phyloP scores from a whole-genome alignment of 106 monocot species.

The Dendrobium huoshanense region DNA sequence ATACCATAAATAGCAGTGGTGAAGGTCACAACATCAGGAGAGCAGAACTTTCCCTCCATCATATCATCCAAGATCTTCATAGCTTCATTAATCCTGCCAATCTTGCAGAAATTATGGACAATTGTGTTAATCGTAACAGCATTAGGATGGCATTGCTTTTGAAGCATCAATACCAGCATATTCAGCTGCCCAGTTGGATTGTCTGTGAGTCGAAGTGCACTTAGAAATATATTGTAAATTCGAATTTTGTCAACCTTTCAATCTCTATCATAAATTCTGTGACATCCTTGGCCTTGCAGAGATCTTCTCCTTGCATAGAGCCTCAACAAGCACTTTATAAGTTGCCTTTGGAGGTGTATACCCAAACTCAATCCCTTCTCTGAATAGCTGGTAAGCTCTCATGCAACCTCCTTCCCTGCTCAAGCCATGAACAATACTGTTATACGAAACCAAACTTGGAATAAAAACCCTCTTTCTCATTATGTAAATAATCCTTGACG shows the following conservation, averaged over 20 bases:
- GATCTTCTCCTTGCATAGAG: slow-evolving; percentile 64
- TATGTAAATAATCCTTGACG: slow-evolving; percentile 76
- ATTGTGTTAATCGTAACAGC: slow-evolving; percentile 80
- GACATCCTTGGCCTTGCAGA: slow-evolving; percentile 66
- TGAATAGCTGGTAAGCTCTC: slow-evolving; percentile 77
- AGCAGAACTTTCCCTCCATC: slow-evolving; percentile 65
- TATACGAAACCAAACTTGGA: slow-evolving; percentile 81
- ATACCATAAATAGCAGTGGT: slow-evolving; percentile 62
- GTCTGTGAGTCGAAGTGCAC: slow-evolving; percentile 43
- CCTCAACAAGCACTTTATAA: slow-evolving; percentile 67
- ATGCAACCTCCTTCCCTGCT: slow-evolving; percentile 56
- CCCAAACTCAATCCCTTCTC: slow-evolving; percentile 63
- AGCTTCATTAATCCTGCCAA: slow-evolving; percentile 57
- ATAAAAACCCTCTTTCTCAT: slow-evolving; percentile 67
- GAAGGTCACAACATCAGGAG: slow-evolving; percentile 84
- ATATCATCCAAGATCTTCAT: slow-evolving; percentile 73
- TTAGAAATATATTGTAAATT: slow-evolving; percentile 74
- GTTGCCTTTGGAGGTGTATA: slow-evolving; percentile 51
- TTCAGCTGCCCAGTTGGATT: slow-evolving; percentile 78
- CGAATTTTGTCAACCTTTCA: slow-evolving; percentile 36
- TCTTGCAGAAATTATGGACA: slow-evolving; percentile 81
- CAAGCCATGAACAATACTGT: slow-evolving; percentile 76
- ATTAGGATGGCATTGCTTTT: slow-evolving; percentile 66
- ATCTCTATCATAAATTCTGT: slow-evolving; percentile 48
- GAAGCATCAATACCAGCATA: slow-evolving; percentile 77